Base-by-base conservation (phyloP, 306 rosid species). In the Echinosophora koreensis region DNA sequence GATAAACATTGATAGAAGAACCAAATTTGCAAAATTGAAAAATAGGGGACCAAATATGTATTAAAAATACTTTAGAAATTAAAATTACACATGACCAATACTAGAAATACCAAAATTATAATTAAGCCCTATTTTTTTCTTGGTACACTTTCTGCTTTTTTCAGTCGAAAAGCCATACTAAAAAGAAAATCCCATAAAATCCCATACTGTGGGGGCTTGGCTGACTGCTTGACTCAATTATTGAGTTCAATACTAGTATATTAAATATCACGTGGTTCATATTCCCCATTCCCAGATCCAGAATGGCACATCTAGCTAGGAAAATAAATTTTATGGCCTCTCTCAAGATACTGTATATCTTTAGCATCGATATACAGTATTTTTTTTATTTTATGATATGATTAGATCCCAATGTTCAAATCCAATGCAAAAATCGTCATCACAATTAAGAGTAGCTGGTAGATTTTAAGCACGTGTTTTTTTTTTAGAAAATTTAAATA, bases 401-500 rank as follows among this genome's bases (percentile, higher is more conserved):
- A 46, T 60, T 44, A 46, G 8, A 32, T 5, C 39, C 5, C 14
- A 32, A 1, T 30, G 44, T 58, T 73, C 8, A 8, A 41, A 57
- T 73, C 69, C 41, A 63, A 35, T 28, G 62, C 50, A 49, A 10
- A 30, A 34, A 16, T 22, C 27, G 13, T 51, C 42, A n/a, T 14
- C n/a, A n/a, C 7, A 14, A 14, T 14, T 51, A 38, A 64, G 37
- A 38, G 3, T 4, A 42, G 32, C 2, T 3, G n/a, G 28, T 49
- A 65, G 66, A 27, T 76, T 77, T 58, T 66, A 44, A 2, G 0
- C 58, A 66, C 80, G 58, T 66, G 74, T 46, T 66, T 39, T 39
- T 8, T 73, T 59, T 46, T 6, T 30, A 18, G 1, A 10, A 5
- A 41, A 30, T 15, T 12, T 5, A 46, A 46, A 10, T 10, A n/a